These are phyloP conservation scores for Fomitopsis schrenkii DNA, from an alignment of 1,284 basidiomycete genomes.

Conservation along the genomic window DNA sequence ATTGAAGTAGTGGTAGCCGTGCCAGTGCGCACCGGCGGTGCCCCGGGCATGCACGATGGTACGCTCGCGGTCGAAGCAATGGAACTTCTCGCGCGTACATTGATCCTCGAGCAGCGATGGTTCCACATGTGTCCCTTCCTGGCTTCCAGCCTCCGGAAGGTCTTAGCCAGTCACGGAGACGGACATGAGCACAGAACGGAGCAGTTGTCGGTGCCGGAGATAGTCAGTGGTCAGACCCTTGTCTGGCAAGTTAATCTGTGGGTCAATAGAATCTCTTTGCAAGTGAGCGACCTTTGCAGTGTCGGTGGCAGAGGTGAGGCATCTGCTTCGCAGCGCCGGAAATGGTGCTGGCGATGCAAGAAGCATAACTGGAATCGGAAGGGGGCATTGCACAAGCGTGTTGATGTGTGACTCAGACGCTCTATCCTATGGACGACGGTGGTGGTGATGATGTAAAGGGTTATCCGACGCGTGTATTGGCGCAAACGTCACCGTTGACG, in stretches of 20 bases:
- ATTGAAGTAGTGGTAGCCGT: slow-evolving; percentile 49
- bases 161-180: neutral
- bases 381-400: too few species aligned
- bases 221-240: slow-evolving; percentile 56
- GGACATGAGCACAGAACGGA: slow-evolving; percentile 23
- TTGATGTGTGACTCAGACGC: too few species aligned
- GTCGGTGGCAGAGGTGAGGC: slow-evolving; percentile 21
- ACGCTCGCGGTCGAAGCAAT: slow-evolving; percentile 79
- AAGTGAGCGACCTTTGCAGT: slow-evolving; percentile 45
- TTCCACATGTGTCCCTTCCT: slow-evolving; percentile 40
- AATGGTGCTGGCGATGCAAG: slow-evolving; percentile 18
- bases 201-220: slow-evolving; percentile 66
- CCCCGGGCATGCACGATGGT: slow-evolving; percentile 78
- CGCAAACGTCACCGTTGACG: slow-evolving; percentile 7
- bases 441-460: neutral
- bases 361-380: too few species aligned
- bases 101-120: slow-evolving; percentile 63
- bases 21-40: slow-evolving; percentile 67
- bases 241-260: slow-evolving; percentile 19
- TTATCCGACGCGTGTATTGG: neutral
- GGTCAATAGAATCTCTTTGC: slow-evolving; percentile 37
- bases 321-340: slow-evolving; percentile 22
- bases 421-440: neutral
- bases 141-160: slow-evolving; percentile 46
- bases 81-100: slow-evolving; percentile 67